A percentile compares a stretch with the other conserved stretches of the same genome.
These are phyloP conservation scores for Flaveria robusta DNA, from an alignment of 129 eudicot species.

Conservation along the genomic window DNA sequence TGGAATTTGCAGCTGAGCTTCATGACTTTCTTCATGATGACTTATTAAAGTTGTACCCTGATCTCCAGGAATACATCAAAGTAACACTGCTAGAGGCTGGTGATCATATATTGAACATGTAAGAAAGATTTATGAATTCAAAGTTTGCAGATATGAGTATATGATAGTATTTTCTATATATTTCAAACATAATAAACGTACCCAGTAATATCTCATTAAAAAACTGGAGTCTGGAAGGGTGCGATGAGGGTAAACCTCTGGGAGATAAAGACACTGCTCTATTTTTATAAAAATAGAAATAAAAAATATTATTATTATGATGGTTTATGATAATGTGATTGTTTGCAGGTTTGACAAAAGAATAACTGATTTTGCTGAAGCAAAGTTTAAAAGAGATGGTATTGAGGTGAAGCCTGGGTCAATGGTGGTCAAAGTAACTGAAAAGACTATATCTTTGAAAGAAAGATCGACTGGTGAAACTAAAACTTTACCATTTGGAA, in stretches of 20 bases:
- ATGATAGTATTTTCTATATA: not conserved
- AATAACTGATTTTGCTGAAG: slow-evolving; percentile 76
- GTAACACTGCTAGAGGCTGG: slow-evolving; percentile 78
- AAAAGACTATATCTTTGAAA: slow-evolving; percentile 59
- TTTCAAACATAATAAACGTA: too few relatives aligned
- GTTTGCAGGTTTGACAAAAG: slow-evolving; percentile 84
- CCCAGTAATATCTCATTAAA: too few relatives aligned
- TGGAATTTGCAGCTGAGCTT: slow-evolving; percentile 87
- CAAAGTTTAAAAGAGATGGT: slow-evolving; percentile 74
- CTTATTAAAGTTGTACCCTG: slow-evolving; percentile 55
- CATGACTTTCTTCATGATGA: slow-evolving; percentile 77
- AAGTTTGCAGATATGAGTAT: not conserved
- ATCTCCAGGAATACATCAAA: slow-evolving; percentile 44
- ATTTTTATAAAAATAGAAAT: too few relatives aligned
- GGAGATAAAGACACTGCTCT: too few relatives aligned
- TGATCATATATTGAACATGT: slow-evolving; percentile 77
- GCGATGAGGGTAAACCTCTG: too few relatives aligned
- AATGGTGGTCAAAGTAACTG: slow-evolving; percentile 66
- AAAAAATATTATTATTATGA: not conserved
- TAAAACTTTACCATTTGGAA: slow-evolving; percentile 62
- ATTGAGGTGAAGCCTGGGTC: slow-evolving; percentile 70
- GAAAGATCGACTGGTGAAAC: slow-evolving; percentile 60
- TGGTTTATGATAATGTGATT: not conserved
- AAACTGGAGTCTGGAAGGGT: too few relatives aligned
- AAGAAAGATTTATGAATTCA: slow-evolving; percentile 22